A percentile compares a stretch with the other conserved stretches of the same genome.
Conservation (phyloP, 2,329 filamentous ascomycete species). For the Fusarium cicatricum region DNA sequence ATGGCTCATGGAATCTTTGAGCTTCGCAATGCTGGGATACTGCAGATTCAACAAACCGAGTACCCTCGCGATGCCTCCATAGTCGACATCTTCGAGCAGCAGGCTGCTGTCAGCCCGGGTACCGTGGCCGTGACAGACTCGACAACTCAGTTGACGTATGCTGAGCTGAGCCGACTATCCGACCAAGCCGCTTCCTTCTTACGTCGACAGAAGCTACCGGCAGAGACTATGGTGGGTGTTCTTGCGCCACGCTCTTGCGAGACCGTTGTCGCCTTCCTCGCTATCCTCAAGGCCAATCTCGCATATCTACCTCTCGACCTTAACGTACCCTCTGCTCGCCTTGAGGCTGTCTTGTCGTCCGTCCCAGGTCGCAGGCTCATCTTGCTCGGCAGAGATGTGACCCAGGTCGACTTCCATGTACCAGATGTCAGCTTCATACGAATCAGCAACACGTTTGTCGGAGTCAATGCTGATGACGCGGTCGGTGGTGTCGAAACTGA, state of each 20-base stretch:
- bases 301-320: conserved; percentile 40
- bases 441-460: too few species aligned
- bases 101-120: conserved; percentile 27
- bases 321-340: conserved; percentile 17
- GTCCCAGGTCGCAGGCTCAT: too few species aligned
- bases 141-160: conserved; percentile 26
- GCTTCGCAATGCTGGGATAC: background rate
- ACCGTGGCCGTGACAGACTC: conserved; percentile 33
- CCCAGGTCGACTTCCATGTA: too few species aligned
- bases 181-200: conserved; percentile 31
- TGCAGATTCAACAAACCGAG: background rate
- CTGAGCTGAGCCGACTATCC: conserved; percentile 30
- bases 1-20: too few species aligned
- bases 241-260: conserved; percentile 35
- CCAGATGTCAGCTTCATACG: too few species aligned
- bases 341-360: background rate
- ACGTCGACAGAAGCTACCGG: conserved; percentile 1
- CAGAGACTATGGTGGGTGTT: conserved; percentile 34
- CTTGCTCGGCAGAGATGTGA: too few species aligned
- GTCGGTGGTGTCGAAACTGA: too few species aligned
- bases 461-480: too few species aligned
- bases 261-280: conserved; percentile 33
- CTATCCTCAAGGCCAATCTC: conserved; percentile 39
- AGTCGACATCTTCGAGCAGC: conserved; percentile 2
- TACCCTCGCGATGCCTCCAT: conserved; percentile 22